These are phyloP conservation scores for Daedaleopsis nitida DNA, from an alignment of 768 basidiomycete species.

Conservation along the genomic window DNA sequence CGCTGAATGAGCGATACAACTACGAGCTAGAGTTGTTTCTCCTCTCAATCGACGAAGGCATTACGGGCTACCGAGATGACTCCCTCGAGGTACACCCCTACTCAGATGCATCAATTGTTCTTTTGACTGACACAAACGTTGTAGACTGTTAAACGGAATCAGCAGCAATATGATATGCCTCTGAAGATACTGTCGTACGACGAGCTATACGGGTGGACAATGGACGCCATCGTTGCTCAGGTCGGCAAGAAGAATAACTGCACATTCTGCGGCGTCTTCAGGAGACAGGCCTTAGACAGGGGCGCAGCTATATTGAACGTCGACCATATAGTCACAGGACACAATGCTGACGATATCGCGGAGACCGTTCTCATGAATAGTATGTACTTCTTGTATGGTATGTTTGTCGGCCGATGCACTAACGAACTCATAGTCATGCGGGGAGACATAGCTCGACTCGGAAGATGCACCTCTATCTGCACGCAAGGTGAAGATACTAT, in stretches of 20 bases:
- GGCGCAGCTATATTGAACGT: constrained; percentile 88
- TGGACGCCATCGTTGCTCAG: constrained; percentile 95
- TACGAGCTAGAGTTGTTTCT: constrained; percentile 92
- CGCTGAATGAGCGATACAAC: constrained; percentile 89
- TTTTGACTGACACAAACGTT: constrained; percentile 3
- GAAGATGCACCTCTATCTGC: constrained; percentile 91
- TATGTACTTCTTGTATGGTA: constrained; percentile 43
- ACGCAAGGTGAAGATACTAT: constrained; percentile 97
- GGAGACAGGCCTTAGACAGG: constrained; percentile 93
- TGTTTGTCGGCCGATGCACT: not conserved
- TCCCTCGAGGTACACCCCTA: constrained; percentile 74
- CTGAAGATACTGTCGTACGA: constrained; percentile 96
- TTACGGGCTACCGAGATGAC: constrained; percentile 97
- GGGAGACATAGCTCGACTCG: constrained; percentile 93
- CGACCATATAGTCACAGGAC: constrained; percentile 98
- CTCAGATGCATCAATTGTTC: too few relatives aligned
- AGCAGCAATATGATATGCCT: constrained; percentile 92
- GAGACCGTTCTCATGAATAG: constrained; percentile 99
- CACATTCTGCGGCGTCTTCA: constrained; percentile 98
- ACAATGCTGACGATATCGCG: constrained; percentile 99
- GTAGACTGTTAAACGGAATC: constrained; percentile 97
- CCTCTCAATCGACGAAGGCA: constrained; percentile 97
- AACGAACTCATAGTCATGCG: constrained; percentile 74
- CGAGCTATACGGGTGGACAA: constrained; percentile 98
- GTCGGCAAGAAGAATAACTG: constrained; percentile 98